These are phyloP conservation scores for Aspergillus brasiliensis DNA, from an alignment of 2,329 filamentous ascomycete species.

Conservation along the genomic window DNA sequence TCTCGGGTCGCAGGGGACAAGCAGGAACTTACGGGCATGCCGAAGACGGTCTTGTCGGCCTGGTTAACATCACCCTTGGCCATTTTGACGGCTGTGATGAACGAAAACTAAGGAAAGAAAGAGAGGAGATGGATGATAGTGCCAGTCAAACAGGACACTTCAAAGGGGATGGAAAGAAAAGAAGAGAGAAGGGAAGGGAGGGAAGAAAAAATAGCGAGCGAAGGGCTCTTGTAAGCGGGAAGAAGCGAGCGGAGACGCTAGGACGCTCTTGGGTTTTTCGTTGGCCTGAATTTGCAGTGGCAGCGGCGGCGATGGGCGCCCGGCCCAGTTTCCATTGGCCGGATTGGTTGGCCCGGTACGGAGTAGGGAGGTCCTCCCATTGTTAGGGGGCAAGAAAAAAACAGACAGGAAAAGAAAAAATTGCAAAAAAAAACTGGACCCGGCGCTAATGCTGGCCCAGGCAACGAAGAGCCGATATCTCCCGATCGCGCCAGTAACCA, in stretches of 20 bases:
- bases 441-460: conserved; percentile 28
- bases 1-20: conserved; percentile 15
- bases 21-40: conserved; percentile 50
- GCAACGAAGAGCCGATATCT: conserved; percentile 40
- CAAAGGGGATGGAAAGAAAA: conserved; percentile 41
- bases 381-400: conserved; percentile 8
- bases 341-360: conserved; percentile 6
- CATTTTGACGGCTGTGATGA: conserved; percentile 48
- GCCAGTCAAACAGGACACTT: conserved; percentile 37
- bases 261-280: conserved; percentile 20
- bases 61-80: conserved; percentile 52
- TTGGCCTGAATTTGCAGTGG: conserved; percentile 18
- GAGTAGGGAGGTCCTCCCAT: conserved; percentile 9
- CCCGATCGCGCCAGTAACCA: conserved; percentile 35
- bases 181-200: conserved; percentile 44
- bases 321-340: neutral
- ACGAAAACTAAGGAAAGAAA: conserved; percentile 44
- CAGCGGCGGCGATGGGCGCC: conserved; percentile 7
- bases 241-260: conserved; percentile 39
- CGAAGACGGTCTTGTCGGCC: conserved; percentile 57
- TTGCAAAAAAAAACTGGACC: conserved; percentile 21
- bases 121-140: conserved; percentile 41
- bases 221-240: conserved; percentile 41
- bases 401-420: conserved; percentile 1
- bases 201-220: conserved; percentile 39